Evolutionary conservation across 2,329 filamentous ascomycete genomes (phyloP), one percentile per base, ranked within the genome.

Genomic region (Neonectria hederae): DNA sequence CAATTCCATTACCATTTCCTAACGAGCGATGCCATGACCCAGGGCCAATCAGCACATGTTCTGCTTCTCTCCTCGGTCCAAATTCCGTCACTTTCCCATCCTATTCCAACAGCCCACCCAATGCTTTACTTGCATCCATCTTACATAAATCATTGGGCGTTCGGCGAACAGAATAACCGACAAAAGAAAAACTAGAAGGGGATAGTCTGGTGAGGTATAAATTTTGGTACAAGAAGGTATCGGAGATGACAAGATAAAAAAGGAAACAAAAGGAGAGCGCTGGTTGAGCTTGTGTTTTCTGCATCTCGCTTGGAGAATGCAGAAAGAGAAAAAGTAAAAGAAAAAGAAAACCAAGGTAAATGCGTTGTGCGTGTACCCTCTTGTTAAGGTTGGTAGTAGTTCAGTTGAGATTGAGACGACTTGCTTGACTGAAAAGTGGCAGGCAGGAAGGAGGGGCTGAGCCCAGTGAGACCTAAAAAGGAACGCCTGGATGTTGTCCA

Each of bases 191-290:
- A 59, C 19, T n/a, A 28, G 26, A 62, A 53, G 24, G 55, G 22
- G 40, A 45, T 43, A 26, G 54, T 46, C 48, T 53, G 66, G 59
- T 60, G 46, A 57, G 56, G 48, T 65, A 63, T 58, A 62, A 65
- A 40, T 71, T 70, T 69, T 64, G 66, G 59, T 72, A 72, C 68
- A 66, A 62, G 65, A 72, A 69, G 66, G 68, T 70, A 72, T 70
- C 72, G 17, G 55, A 55, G 59, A n/a, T n/a, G 52, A 54, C 40
- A 45, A 45, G 55, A 55, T 42, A 42, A 14, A 43, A 59, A 49
- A 42, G 32, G 42, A 53, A 46, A 43, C 28, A 30, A 51, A 54
- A 55, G 2, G 60, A 51, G 49, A 40, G 42, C 26, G 58, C 19
- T 53, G 13, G 32, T 21, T 14, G 45, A 58, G 54, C 24, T 19